A percentile compares a stretch with the other conserved stretches of the same genome.
Evolutionary conservation across 2,329 filamentous ascomycete species (phyloP).

Genomic region (Botryotinia narcissicola): DNA sequence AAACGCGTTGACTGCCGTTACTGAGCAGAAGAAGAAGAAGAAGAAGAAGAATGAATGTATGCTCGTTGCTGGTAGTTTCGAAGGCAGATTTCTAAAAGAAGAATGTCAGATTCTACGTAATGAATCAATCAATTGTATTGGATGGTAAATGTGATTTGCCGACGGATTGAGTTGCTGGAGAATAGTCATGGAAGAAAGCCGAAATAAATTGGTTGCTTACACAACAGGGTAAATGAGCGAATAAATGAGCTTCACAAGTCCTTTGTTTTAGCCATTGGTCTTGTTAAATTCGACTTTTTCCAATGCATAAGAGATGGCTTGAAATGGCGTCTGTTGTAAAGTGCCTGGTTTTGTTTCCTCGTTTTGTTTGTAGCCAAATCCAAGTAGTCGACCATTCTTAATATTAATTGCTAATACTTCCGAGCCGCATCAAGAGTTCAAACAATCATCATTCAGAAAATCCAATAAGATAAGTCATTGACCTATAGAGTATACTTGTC

Average conservation of each 20-base stretch:
- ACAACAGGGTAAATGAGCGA: slow-evolving; percentile 5
- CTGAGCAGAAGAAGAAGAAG: not conserved
- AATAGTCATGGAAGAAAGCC: slow-evolving; percentile 4
- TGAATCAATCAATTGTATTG: not conserved
- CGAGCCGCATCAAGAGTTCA: not conserved
- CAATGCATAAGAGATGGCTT: slow-evolving; percentile 16
- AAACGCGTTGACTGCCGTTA: slow-evolving; percentile 1
- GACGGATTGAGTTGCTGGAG: slow-evolving; percentile 6
- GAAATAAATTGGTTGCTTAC: not conserved
- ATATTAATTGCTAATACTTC: not conserved
- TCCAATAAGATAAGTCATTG: slow-evolving; percentile 4
- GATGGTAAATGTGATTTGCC: not conserved
- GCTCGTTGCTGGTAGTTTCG: not conserved
- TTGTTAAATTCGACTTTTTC: not conserved
- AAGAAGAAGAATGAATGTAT: not conserved
- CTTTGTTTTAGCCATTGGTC: slow-evolving; percentile 4
- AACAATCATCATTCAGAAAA: not conserved
- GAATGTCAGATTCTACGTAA: not conserved
- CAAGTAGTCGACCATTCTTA: not conserved
- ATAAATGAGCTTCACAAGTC: not conserved
- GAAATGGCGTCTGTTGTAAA: slow-evolving; percentile 4
- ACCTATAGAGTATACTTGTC: not conserved
- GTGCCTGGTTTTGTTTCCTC: not conserved
- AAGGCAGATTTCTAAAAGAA: not conserved
- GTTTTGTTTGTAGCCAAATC: not conserved